Evolutionary conservation across 106 monocot genomes (phyloP), one percentile per base, ranked within the genome.

Genomic region (Narthecium ossifragum): DNA sequence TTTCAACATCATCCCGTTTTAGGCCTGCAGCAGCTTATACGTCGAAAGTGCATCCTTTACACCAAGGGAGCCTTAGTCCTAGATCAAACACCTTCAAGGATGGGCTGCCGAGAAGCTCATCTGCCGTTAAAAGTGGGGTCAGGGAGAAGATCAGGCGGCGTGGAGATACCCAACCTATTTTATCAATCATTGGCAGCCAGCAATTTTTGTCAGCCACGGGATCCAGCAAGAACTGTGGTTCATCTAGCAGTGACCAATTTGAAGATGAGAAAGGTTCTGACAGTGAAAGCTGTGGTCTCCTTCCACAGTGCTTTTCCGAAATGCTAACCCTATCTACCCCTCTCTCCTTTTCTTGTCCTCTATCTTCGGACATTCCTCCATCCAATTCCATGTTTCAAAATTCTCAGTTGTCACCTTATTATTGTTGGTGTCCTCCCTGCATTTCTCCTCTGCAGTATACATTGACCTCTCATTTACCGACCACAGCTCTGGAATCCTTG

Each of bases 381-480:
- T 51, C 77, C 46, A 23, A 40, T 31, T 36, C 55, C 46, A 9
- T 60, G 26, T 17, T 40, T 12, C 60, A 34, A 3, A 70, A 59
- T 31, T 40, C 77, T n/a, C 20, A 58, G 11, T 83, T 84, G 50
- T 81, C 82, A 30, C 96, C 96, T n/a, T 76, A 85, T 50, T 98
- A 98, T 46, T 98, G 96, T 59, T 87, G 80, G 96, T 98, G 87
- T 34, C 96, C 85, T 25, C 84, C 84, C 2, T 71, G 53, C 31
- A 63, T 80, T 7, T 63, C 79, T 31, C 47, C 79, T 9, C 32
- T 80, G 30, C 86, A 77, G 51, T 73, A 60, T 45, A 53, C 60
- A 13, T 22, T 52, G 1, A 45, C 40, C 8, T 28, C 78, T 13
- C 46, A 49, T 57, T 40, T 60, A n/a, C 68, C 61, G 10, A 26